These are phyloP conservation scores for Nephelium lappaceum DNA, from an alignment of 345 rosid species.

Conservation along the genomic window DNA sequence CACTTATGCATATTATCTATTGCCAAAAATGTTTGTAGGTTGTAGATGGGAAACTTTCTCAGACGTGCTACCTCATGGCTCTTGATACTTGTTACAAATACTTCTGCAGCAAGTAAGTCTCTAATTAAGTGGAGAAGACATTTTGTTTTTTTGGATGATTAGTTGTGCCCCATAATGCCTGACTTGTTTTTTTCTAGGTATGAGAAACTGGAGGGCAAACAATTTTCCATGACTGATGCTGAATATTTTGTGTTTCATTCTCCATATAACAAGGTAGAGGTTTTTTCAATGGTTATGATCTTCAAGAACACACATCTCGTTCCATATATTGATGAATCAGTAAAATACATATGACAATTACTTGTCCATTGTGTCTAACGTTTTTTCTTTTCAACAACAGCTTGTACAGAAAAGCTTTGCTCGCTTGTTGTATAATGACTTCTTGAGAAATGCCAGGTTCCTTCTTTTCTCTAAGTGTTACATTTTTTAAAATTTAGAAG, in stretches of 20 bases:
- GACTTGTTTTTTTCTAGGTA: conserved; percentile 49
- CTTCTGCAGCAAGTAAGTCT: conserved; percentile 78
- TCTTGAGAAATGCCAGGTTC: conserved; percentile 80
- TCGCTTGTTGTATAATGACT: conserved; percentile 85
- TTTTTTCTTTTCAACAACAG: conserved; percentile 45
- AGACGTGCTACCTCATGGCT: conserved; percentile 98
- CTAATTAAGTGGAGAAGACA: neutral
- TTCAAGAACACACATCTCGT: neutral
- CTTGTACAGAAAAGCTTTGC: conserved; percentile 99
- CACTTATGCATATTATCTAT: neutral
- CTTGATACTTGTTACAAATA: conserved; percentile 88
- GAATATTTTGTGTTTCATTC: conserved; percentile 92
- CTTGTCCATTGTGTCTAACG: conserved; percentile 2
- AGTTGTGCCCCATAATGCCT: conserved; percentile 13
- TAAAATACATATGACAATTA: neutral
- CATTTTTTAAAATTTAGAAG: neutral
- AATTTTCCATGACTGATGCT: conserved; percentile 77
- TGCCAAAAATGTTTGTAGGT: conserved; percentile 54
- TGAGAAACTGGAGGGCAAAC: conserved; percentile 82
- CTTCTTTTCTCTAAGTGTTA: conserved; percentile 4
- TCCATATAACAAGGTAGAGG: conserved; percentile 92
- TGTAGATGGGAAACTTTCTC: conserved; percentile 99
- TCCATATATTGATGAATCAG: neutral
- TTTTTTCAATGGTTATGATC: conserved; percentile 3
- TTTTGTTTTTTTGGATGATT: conserved; percentile 14